Percentiles rank a stretch among this genome's conserved stretches.
phyloP scores from a whole-genome alignment of 1,284 basidiomycete genomes.

The Bjerkandera adusta region DNA sequence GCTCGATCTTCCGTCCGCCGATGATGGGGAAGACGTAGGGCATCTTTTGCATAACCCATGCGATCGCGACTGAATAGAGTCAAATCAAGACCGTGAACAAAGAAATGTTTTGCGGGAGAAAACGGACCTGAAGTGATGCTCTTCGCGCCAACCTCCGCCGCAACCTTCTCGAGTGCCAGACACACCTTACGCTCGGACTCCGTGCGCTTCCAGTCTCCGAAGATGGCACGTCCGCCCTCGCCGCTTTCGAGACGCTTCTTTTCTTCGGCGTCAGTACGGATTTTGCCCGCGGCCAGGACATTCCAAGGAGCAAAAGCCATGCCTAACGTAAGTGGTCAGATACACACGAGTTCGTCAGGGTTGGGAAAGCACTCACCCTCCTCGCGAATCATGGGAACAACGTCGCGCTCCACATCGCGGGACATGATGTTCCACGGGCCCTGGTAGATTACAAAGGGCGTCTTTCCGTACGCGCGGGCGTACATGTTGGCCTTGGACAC shows the following conservation, averaged over 20 bases:
- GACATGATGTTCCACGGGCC: conserved; percentile 49
- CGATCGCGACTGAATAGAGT: conserved; percentile 19
- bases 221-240: conserved; percentile 18
- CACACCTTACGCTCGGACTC: conserved; percentile 22
- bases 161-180: conserved; percentile 27
- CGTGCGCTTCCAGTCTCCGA: conserved; percentile 24
- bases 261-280: conserved; percentile 30
- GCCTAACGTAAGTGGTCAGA: conserved; percentile 5
- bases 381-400: conserved; percentile 49
- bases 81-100: neutral
- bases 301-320: conserved; percentile 30
- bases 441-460: conserved; percentile 58
- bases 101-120: too few relatives aligned
- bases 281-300: conserved; percentile 31
- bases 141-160: conserved; percentile 21
- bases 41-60: conserved; percentile 25
- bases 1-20: conserved; percentile 27
- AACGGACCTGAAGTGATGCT: conserved; percentile 20
- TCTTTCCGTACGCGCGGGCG: conserved; percentile 43
- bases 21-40: conserved; percentile 25
- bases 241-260: conserved; percentile 20
- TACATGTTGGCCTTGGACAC: conserved; percentile 53
- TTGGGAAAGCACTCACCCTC: conserved; percentile 35
- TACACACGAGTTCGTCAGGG: conserved; percentile 13
- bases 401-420: conserved; percentile 56